A percentile compares a stretch with the other conserved stretches of the same genome.
phyloP scores from a whole-genome alignment of 352 stramenopile genomes.

The Halophytophthora polymorphica region DNA sequence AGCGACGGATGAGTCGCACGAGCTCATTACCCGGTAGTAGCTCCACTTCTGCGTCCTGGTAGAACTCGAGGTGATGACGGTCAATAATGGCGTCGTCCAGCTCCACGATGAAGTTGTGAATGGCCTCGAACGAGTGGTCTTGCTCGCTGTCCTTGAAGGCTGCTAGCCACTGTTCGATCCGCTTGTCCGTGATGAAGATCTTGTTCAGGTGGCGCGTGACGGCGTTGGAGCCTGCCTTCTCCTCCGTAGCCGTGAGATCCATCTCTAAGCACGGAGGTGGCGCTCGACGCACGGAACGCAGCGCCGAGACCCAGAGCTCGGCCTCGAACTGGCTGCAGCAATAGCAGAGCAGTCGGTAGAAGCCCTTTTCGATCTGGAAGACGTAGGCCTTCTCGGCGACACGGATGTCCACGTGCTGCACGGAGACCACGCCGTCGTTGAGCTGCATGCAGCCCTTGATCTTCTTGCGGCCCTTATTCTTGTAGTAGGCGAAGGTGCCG shows the following conservation, averaged over 20 bases:
- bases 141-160: constrained; percentile 51
- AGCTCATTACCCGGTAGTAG: constrained; percentile 72
- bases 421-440: constrained; percentile 79
- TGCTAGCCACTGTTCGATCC: constrained; percentile 45
- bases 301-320: constrained; percentile 73
- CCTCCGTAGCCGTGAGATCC: constrained; percentile 54
- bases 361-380: constrained; percentile 84
- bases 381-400: constrained; percentile 65
- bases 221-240: constrained; percentile 46
- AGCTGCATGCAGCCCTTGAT: constrained; percentile 83
- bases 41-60: constrained; percentile 57
- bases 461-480: constrained; percentile 65
- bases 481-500: constrained; percentile 83
- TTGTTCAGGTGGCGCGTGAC: constrained; percentile 74
- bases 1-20: constrained; percentile 64
- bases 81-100: constrained; percentile 74
- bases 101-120: constrained; percentile 59
- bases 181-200: constrained; percentile 70
- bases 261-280: constrained; percentile 58
- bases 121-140: constrained; percentile 43
- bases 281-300: constrained; percentile 46
- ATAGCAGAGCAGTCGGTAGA: constrained; percentile 79
- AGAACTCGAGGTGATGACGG: constrained; percentile 55
- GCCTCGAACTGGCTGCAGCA: constrained; percentile 76
- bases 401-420: constrained; percentile 78